Conservation (phyloP, 352 stramenopile species). For the Phytophthora meadii region DNA sequence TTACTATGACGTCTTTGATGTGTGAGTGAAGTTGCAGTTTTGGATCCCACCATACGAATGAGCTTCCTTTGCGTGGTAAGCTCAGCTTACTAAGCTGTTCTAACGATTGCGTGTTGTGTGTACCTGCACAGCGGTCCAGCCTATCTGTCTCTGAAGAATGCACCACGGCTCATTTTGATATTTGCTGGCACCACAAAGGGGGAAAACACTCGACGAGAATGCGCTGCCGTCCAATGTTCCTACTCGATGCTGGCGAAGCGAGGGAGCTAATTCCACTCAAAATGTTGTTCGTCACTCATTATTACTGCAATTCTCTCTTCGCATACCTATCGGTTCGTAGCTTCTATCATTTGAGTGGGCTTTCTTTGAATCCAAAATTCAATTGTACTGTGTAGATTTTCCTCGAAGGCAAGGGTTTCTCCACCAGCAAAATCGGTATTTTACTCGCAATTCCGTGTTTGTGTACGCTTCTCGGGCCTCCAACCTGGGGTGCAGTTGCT, state of each 20-base stretch:
- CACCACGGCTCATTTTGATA: slow-evolving; percentile 3
- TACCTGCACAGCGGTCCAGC: not conserved
- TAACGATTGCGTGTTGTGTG: slow-evolving; percentile 6
- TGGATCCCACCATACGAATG: slow-evolving; percentile 6
- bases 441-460: slow-evolving; percentile 54
- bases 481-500: slow-evolving; percentile 57
- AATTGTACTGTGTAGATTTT: slow-evolving; percentile 20
- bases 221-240: slow-evolving; percentile 24
- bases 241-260: slow-evolving; percentile 34
- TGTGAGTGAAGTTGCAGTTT: slow-evolving; percentile 20
- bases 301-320: slow-evolving; percentile 35
- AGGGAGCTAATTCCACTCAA: slow-evolving; percentile 35
- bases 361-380: not conserved
- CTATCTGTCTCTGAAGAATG: no score
- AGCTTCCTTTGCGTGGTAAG: not conserved
- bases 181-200: not conserved
- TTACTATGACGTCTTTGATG: slow-evolving; percentile 11
- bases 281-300: slow-evolving; percentile 25
- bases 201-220: slow-evolving; percentile 5
- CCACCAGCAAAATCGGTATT: slow-evolving; percentile 58
- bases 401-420: slow-evolving; percentile 33
- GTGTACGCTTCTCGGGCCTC: slow-evolving; percentile 49
- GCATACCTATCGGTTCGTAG: slow-evolving; percentile 33
- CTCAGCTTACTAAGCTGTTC: no score
- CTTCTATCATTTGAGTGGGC: no score